Conservation (phyloP, 306 rosid species). For the Comarum palustre region DNA sequence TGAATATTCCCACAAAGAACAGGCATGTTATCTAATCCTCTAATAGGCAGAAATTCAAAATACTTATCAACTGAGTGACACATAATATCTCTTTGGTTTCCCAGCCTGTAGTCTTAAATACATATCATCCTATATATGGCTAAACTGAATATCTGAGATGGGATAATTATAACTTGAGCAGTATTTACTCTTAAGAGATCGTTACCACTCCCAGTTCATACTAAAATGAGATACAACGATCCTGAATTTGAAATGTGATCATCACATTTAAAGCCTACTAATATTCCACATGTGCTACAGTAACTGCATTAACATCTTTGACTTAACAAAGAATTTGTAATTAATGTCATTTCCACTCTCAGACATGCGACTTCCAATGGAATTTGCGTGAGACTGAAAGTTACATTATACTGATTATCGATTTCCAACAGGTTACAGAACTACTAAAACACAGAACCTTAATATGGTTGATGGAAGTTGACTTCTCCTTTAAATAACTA, state of each 20-base stretch:
- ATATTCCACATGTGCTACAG: neutral
- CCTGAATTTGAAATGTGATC: neutral
- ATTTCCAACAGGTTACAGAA: neutral
- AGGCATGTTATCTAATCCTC: neutral
- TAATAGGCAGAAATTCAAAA: neutral
- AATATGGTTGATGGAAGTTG: neutral
- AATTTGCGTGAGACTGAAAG: neutral
- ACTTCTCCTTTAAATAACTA: neutral
- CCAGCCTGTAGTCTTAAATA: neutral
- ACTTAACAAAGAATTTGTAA: neutral
- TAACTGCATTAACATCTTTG: constrained; percentile 1
- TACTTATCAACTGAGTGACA: neutral
- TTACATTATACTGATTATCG: neutral
- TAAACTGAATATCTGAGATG: neutral
- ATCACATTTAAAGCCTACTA: neutral
- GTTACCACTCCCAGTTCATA: neutral
- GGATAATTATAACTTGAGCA: neutral
- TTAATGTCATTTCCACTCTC: neutral
- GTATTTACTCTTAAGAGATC: neutral
- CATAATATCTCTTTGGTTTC: neutral
- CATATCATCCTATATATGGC: neutral
- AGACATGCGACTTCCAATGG: neutral
- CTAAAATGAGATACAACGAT: neutral
- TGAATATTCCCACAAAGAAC: neutral
- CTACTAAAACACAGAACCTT: neutral